A percentile compares a stretch with the other conserved stretches of the same genome.
Conservation (phyloP, 208 protist genomes). For the Trypanosoma melophagium region DNA sequence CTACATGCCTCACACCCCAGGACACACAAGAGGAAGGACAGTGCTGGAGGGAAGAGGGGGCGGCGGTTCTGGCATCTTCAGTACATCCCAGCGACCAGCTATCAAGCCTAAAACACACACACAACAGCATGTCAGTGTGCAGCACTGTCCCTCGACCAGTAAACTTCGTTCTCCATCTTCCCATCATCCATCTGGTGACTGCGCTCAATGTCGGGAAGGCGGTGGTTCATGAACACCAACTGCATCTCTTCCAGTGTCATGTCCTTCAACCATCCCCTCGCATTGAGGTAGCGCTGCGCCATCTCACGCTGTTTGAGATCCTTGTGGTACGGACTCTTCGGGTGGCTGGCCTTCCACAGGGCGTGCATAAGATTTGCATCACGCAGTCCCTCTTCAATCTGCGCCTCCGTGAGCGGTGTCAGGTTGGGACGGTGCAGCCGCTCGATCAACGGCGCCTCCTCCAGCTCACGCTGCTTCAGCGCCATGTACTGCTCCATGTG, state of each 20-base stretch:
- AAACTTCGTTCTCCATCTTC: slow-evolving; percentile 35
- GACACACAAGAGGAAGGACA: no score
- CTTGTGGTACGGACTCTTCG: slow-evolving; percentile 48
- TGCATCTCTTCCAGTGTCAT: slow-evolving; percentile 47
- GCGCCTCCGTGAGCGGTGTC: slow-evolving; percentile 48
- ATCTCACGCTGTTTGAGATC: slow-evolving; percentile 54
- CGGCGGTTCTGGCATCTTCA: no score
- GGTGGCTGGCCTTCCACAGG: slow-evolving; percentile 72
- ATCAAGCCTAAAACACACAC: no score
- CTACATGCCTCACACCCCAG: no score
- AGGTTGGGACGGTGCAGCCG: slow-evolving; percentile 76
- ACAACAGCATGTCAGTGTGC: slow-evolving; percentile 1
- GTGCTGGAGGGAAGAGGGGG: no score
- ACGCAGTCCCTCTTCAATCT: slow-evolving; percentile 75
- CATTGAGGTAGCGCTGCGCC: slow-evolving; percentile 68
- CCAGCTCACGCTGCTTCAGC: no score
- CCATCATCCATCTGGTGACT: slow-evolving; percentile 39
- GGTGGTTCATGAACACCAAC: slow-evolving; percentile 74
- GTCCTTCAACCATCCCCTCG: slow-evolving; percentile 74
- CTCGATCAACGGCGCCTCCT: no score
- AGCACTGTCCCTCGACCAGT: slow-evolving; percentile 51
- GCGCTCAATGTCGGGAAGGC: slow-evolving; percentile 47
- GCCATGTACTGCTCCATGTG: no score
- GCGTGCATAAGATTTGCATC: slow-evolving; percentile 80
- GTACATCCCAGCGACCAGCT: no score